These are phyloP conservation scores for Fonsecaea multimorphosa DNA, from an alignment of 2,329 filamentous ascomycete genomes.

Conservation along the genomic window DNA sequence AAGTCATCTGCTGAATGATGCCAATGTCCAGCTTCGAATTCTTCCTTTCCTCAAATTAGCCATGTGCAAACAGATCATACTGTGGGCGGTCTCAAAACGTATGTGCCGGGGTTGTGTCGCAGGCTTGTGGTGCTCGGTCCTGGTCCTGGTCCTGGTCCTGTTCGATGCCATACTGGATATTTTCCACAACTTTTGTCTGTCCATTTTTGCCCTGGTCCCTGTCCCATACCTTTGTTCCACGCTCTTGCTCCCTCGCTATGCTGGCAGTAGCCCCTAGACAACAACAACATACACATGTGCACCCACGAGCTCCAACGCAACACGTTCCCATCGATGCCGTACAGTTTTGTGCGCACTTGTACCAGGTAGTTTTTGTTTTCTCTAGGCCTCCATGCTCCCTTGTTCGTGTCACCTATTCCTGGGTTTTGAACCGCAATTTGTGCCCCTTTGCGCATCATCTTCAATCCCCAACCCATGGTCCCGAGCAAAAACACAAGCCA, in stretches of 20 bases:
- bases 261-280: slow-evolving; percentile 33
- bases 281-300: slow-evolving; percentile 18
- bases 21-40: slow-evolving; percentile 7
- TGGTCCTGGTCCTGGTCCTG: too few species aligned
- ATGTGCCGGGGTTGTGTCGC: slow-evolving; percentile 3
- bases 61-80: slow-evolving; percentile 8
- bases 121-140: background rate
- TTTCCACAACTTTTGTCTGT: slow-evolving; percentile 19
- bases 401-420: slow-evolving; percentile 17
- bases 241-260: slow-evolving; percentile 34
- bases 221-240: slow-evolving; percentile 21
- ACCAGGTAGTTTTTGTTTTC: slow-evolving; percentile 28
- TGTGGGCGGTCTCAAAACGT: slow-evolving; percentile 1
- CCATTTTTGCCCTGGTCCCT: slow-evolving; percentile 10
- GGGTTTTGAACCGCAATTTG: slow-evolving; percentile 15
- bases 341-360: slow-evolving; percentile 26
- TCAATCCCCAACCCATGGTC: slow-evolving; percentile 18
- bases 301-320: background rate
- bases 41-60: slow-evolving; percentile 10
- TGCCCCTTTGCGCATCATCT: slow-evolving; percentile 7
- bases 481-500: slow-evolving; percentile 30
- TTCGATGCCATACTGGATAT: slow-evolving; percentile 20
- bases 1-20: slow-evolving; percentile 3
- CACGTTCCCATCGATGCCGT: slow-evolving; percentile 18
- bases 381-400: slow-evolving; percentile 36